Evolutionary conservation across 371 early-diverging fungal species (phyloP), one percentile per base, ranked within the genome.

Genomic region (Mucor racemosus): DNA sequence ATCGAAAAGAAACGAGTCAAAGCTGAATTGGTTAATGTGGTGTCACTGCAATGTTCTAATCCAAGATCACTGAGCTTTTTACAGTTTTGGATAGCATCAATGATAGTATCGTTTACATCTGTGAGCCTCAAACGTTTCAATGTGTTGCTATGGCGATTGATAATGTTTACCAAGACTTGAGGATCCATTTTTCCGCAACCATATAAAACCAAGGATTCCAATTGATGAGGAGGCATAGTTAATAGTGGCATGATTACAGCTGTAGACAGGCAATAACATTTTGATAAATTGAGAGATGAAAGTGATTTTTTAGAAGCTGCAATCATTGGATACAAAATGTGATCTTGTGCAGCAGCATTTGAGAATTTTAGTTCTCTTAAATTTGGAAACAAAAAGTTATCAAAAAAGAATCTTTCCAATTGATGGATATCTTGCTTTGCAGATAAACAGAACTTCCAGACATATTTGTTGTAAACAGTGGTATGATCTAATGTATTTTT

Each of bases 211-310:
- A 81, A 68, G 0, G 74, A 72, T 41, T 78, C 58, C 14, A 81
- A 66, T 21, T 68, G 69, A 46, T 71, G 46, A 4, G 48, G 67
- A 17, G 69, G 63, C 62, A 75, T 74, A 8, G 55, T 19, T 10
- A 78, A 41, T 5, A 81, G 59, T 0, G 81, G 81, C 11, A 58
- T 67, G n/a, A 81, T 78, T 7, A 76, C 77, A 17, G 73, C 71
- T 5, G 79, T 78, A 1, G 81, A 78, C 19, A 81, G 64, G 58
- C 79, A 74, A 21, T 81, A 81, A 33, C 81, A 81, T 46, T 76
- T 79, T 3, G 81, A 81, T 1, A 81, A 57, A 41, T 81, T 71
- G 34, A 79, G 64, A 36, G 79, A 75, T 0, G 68, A 64, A 55
- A 81, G 59, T 19, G 38, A 59, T 33, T 59, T 65, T n/a, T 64